Evolutionary conservation across 129 eudicot species (phyloP).

Genomic region (Helianthus tuberosus): DNA sequence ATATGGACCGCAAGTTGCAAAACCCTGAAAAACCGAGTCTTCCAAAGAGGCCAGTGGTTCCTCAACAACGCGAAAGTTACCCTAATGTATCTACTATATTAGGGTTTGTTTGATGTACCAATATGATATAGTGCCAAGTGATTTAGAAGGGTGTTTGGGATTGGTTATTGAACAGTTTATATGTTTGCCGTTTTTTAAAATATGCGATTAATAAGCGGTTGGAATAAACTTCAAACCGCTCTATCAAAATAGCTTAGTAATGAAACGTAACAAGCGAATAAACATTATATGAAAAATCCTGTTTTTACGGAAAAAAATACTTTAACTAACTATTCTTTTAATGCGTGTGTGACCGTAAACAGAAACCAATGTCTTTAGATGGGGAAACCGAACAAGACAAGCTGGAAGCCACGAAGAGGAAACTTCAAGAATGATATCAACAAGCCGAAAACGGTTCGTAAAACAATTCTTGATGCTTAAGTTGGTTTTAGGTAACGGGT

Average conservation of each 20-base stretch:
- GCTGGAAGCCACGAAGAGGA: constrained; percentile 84
- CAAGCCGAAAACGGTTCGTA: constrained; percentile 86
- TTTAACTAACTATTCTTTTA: constrained; percentile 7
- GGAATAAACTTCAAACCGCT: neutral
- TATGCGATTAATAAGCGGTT: neutral
- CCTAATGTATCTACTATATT: neutral
- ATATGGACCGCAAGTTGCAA: constrained; percentile 36
- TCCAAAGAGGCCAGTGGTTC: constrained; percentile 45
- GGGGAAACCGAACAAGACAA: constrained; percentile 49
- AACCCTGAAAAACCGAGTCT: constrained; percentile 36
- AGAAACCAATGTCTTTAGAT: constrained; percentile 46
- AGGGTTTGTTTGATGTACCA: neutral
- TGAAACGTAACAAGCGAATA: neutral
- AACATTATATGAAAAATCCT: neutral
- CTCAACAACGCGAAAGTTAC: constrained; percentile 47
- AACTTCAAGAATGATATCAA: constrained; percentile 90
- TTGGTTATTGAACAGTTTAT: neutral
- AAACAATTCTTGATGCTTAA: neutral
- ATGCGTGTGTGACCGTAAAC: constrained; percentile 4
- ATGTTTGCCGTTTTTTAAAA: neutral
- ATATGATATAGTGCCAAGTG: neutral
- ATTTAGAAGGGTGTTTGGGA: neutral
- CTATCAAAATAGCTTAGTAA: neutral
- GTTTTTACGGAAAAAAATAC: neutral
- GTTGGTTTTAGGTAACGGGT: neutral